A percentile compares a stretch with the other conserved stretches of the same genome.
Conservation (phyloP, 495 filamentous ascomycete genomes). For the Trichoderma parareesei region DNA sequence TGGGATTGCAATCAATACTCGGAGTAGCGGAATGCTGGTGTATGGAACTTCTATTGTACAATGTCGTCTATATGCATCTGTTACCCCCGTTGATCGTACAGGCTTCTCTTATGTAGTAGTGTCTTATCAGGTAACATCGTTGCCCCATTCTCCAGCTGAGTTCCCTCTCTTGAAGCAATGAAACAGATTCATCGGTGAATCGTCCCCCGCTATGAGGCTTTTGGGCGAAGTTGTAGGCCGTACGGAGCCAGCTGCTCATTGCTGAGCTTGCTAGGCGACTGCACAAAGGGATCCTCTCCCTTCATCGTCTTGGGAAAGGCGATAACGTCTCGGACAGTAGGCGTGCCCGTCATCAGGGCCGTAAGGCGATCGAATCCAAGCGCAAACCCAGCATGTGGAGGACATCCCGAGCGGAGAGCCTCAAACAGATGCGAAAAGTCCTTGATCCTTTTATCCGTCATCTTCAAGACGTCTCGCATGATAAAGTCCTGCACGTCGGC, state of each 20-base stretch:
- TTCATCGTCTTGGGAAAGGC: constrained; percentile 90
- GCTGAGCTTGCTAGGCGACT: constrained; percentile 59
- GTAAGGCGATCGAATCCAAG: constrained; percentile 86
- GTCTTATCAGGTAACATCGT: too few species aligned
- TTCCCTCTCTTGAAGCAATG: too few species aligned
- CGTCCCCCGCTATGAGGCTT: neutral
- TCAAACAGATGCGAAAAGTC: constrained; percentile 81
- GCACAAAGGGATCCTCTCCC: constrained; percentile 75
- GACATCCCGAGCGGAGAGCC: constrained; percentile 79
- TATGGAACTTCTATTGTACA: neutral
- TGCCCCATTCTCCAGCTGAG: too few species aligned
- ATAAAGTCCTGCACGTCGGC: constrained; percentile 77
- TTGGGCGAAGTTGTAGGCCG: constrained; percentile 39
- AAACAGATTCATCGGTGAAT: neutral
- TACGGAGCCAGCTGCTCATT: constrained; percentile 61
- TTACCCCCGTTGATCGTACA: neutral
- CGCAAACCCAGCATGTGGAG: constrained; percentile 92
- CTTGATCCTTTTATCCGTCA: constrained; percentile 50
- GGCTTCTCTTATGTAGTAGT: neutral
- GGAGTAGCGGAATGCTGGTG: neutral
- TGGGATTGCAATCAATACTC: neutral
- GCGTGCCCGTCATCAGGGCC: constrained; percentile 67
- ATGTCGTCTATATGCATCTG: neutral
- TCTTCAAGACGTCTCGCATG: constrained; percentile 70
- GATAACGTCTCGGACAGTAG: constrained; percentile 82